Evolutionary conservation across 78 protist species (phyloP).

Genomic region (Pelomyxa schiedti): DNA sequence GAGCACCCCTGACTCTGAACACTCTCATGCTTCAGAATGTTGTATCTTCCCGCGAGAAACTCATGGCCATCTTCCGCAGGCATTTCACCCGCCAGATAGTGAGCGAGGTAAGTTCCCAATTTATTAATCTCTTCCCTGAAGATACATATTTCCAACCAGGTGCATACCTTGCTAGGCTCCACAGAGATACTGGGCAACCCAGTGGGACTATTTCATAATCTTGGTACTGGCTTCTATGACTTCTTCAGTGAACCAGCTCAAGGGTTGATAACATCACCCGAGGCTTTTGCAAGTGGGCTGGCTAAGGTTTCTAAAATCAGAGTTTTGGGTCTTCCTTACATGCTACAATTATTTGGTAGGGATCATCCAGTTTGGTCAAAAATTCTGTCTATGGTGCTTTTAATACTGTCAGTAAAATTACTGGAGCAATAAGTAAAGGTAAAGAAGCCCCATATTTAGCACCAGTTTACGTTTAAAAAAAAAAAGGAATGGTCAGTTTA

Average conservation of each 20-base stretch:
- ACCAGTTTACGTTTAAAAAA: too few species aligned
- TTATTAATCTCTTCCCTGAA: too few species aligned
- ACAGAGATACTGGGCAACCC: conserved; percentile 74
- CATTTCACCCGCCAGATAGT: conserved; percentile 5
- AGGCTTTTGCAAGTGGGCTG: conserved; percentile 54
- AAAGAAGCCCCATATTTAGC: too few species aligned
- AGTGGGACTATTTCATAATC: conserved; percentile 51
- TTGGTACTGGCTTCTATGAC: conserved; percentile 64
- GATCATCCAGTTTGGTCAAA: conserved; percentile 29
- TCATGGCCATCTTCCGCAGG: not conserved
- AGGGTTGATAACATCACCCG: conserved; percentile 48
- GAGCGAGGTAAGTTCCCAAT: too few species aligned
- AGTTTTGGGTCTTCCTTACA: too few species aligned
- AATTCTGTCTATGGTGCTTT: conserved; percentile 48
- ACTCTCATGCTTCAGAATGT: not conserved
- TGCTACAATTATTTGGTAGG: not conserved
- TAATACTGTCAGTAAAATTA: conserved; percentile 39
- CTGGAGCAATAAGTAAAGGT: conserved; percentile 40
- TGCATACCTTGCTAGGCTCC: conserved; percentile 49
- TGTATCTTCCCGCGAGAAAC: not conserved
- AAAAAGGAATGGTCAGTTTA: conserved; percentile 37
- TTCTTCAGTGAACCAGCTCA: conserved; percentile 74
- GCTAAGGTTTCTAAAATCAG: too few species aligned
- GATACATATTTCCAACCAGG: conserved; percentile 1
- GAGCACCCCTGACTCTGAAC: not conserved